Base-by-base conservation (phyloP, 495 filamentous ascomycete genomes). In the Entonaema liquescens region DNA sequence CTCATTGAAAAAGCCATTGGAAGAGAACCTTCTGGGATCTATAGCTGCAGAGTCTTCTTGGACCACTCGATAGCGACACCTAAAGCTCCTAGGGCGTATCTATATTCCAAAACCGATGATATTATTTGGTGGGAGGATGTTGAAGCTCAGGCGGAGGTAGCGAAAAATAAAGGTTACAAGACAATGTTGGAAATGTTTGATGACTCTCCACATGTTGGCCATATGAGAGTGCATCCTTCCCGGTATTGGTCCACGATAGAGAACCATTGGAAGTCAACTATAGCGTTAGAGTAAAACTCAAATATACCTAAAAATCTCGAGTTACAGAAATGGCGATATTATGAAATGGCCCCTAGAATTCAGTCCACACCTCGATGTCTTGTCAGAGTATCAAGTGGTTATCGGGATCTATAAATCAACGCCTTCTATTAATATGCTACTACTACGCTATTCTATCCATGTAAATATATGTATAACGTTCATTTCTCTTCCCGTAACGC, bases 101-200 rank as follows among this genome's bases (percentile, higher is more conserved):
- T 87, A 8, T 87, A 87, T 68, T 84, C 82, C 17, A 85, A 84
- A 71, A 79, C 80, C 40, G 86, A 88, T 76, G 82, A 86, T 63
- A 81, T 88, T 25, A 87, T 88, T 55, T 67, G 77, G 38, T 87
- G 80, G 78, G 72, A 84, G 65, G 84, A 87, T 62, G 75, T 88
- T 57, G 85, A 88, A 71, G 70, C 70, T 36, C 83, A 87, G 65
- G 82, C 83, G 17, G 83, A 81, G 1, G 38, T 73, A 26, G 83
- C 83, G 2, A 77, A 77, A 67, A 71, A 62, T 21, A 73, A 62
- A 38, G 85, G 85, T 0, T 87, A 82, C 40, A 68, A 54, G 7
- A 79, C 81, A 7, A 79, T 80, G 26, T 53, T 77, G 28, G 78
- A 83, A 67, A 69, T 84, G 67, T 88, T 88, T 62, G 80, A 86